Percentiles rank a stretch among this genome's conserved stretches.
These are phyloP conservation scores for Pichia scutulata DNA, from an alignment of 805 yeast genomes.

Conservation along the genomic window DNA sequence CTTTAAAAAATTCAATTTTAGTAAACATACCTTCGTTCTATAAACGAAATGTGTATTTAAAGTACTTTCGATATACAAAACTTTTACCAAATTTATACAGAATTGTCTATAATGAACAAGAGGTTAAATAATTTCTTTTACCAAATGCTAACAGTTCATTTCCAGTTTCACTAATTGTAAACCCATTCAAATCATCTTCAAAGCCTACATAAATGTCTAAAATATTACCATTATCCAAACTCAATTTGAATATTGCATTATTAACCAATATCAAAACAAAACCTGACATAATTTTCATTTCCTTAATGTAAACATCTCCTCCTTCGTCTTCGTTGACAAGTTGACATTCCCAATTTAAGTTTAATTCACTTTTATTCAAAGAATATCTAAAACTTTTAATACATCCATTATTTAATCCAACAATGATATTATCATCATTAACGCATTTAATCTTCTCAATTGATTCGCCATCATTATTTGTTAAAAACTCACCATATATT, in stretches of 20 bases:
- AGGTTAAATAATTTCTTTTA: slow-evolving; percentile 4
- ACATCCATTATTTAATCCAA: slow-evolving; percentile 18
- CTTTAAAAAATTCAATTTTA: no score
- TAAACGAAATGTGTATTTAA: no score
- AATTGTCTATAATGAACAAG: neutral
- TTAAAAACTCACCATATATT: slow-evolving; percentile 18
- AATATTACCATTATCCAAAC: slow-evolving; percentile 6
- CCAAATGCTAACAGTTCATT: slow-evolving; percentile 11
- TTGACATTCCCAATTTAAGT: slow-evolving; percentile 11
- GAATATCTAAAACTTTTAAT: slow-evolving; percentile 11
- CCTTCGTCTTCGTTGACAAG: slow-evolving; percentile 1
- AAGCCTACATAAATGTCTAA: slow-evolving; percentile 11
- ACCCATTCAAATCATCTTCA: slow-evolving; percentile 7
- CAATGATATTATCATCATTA: slow-evolving; percentile 1
- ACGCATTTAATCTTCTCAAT: slow-evolving; percentile 8
- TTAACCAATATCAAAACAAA: slow-evolving; percentile 3
- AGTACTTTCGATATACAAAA: no score
- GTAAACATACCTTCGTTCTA: no score
- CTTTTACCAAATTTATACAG: no score
- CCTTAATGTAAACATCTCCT: neutral
- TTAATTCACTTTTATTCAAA: neutral
- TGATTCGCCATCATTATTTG: slow-evolving; percentile 1
- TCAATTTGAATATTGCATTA: slow-evolving; percentile 9
- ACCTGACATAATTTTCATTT: neutral
- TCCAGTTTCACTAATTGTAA: neutral